Evolutionary conservation across 495 filamentous ascomycete species (phyloP), one percentile per base, ranked within the genome.

Genomic region (Coniosporium apollinis): DNA sequence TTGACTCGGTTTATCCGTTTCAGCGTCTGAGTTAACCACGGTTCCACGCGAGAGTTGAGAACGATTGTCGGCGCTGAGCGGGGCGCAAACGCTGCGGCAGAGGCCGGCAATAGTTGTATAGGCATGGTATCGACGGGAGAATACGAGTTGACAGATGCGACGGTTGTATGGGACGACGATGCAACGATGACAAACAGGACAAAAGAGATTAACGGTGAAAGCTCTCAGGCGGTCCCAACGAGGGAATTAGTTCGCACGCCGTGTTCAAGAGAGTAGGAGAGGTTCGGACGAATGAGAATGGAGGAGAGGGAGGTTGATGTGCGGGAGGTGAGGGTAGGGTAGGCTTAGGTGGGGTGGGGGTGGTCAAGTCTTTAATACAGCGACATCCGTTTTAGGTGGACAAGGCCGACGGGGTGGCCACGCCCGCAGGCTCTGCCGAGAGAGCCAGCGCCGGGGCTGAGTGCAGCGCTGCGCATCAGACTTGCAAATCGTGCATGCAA

Each of bases 1-100:
- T 99, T 99, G 58, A 96, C 73, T 42, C 82, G 74, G 67, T 94
- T 96, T 60, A 94, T 85, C 55, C 89, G 76, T 66, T 99, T 99
- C 47, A 99, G 65, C 14, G 91, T 92, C 44, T 81, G 79, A 4
- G 89, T 99, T 58, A 99, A 69, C 87, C 91, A 99, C 37, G 86
- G 82, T 64, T 94, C 89, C 47, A 96, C 82, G 65, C 86, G 92
- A 49, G 74, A 78, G 48, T 77, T 82, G 46, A 99, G 66, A 45
- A 99, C 89, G 44, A 99, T 79, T 52, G 86, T 99, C 41, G 87
- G 84, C n/a, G 84, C 79, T 2, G 83, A 81, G 42, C 89, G 74
- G 42, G 91, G 86, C 45, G 91, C 89, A 65, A 96, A 99, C 46
- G 89, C 87, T 40, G 86, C 84, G 28, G 89, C 89, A 38, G 89